These are phyloP conservation scores for Phytophthora parvispora DNA, from an alignment of 352 stramenopile genomes.

Conservation along the genomic window DNA sequence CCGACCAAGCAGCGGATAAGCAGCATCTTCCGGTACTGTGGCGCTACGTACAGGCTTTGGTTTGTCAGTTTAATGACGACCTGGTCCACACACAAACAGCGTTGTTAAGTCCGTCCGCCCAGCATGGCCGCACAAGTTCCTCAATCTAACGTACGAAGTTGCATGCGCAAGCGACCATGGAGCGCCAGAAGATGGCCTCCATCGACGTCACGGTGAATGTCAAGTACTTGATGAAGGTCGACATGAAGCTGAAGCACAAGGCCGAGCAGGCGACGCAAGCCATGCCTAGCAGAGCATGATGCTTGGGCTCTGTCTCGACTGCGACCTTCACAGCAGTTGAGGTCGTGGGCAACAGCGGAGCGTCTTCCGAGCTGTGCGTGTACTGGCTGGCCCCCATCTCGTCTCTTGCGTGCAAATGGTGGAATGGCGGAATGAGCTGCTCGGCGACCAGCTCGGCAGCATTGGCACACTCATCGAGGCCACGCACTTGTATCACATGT, in stretches of 20 bases:
- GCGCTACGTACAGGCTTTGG: slow-evolving; percentile 43
- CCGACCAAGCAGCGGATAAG: slow-evolving; percentile 59
- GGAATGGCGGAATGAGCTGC: no score
- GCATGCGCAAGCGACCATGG: slow-evolving; percentile 44
- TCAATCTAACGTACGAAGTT: slow-evolving; percentile 56
- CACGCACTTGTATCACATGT: slow-evolving; percentile 17
- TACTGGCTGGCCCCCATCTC: slow-evolving; percentile 3
- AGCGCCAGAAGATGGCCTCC: slow-evolving; percentile 79
- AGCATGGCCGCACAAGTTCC: not conserved
- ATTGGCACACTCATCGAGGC: slow-evolving; percentile 14
- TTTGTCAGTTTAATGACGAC: not conserved
- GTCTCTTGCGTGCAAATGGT: slow-evolving; percentile 1
- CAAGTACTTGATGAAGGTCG: slow-evolving; percentile 74
- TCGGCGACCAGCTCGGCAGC: not conserved
- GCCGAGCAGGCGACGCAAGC: slow-evolving; percentile 63
- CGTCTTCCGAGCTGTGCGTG: slow-evolving; percentile 13
- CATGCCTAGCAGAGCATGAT: slow-evolving; percentile 65
- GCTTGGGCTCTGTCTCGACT: slow-evolving; percentile 14
- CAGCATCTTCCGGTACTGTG: slow-evolving; percentile 49
- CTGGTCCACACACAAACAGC: not conserved
- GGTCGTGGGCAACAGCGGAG: slow-evolving; percentile 6
- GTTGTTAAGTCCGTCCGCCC: not conserved
- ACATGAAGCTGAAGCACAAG: slow-evolving; percentile 82
- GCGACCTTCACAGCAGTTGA: not conserved
- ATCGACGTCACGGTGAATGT: slow-evolving; percentile 72